Evolutionary conservation across 2,329 filamentous ascomycete genomes (phyloP).

Genomic region (Penicillium thymicola): DNA sequence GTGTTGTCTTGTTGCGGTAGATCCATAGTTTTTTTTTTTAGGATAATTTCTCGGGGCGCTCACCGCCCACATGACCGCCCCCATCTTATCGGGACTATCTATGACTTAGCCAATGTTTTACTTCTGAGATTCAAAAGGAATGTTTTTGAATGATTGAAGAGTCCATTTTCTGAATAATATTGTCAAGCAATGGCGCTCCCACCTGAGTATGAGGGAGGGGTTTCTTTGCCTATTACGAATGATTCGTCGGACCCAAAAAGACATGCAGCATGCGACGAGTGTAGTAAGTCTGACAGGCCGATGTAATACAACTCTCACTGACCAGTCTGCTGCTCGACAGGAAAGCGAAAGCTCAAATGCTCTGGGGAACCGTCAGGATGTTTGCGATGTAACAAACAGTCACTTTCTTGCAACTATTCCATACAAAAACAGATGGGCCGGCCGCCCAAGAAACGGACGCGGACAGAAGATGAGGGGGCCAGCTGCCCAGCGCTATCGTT

Average conservation of each 20-base stretch:
- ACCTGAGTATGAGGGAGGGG: not conserved
- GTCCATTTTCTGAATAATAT: not conserved
- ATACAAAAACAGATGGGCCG: constrained; percentile 49
- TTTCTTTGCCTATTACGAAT: not conserved
- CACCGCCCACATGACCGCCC: constrained; percentile 39
- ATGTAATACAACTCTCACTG: constrained; percentile 11
- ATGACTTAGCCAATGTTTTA: constrained; percentile 11
- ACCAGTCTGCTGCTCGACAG: constrained; percentile 25
- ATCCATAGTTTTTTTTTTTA: constrained; percentile 26
- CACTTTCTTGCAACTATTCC: constrained; percentile 45
- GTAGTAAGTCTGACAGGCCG: constrained; percentile 37
- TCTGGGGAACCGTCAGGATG: constrained; percentile 46
- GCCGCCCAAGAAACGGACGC: constrained; percentile 42
- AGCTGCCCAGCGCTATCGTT: constrained; percentile 13
- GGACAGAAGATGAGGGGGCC: constrained; percentile 28
- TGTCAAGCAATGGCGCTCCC: constrained; percentile 11
- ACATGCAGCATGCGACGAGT: constrained; percentile 50
- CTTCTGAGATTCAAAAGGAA: not conserved
- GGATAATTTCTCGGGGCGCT: constrained; percentile 20
- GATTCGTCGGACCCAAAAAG: constrained; percentile 33
- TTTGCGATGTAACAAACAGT: constrained; percentile 42
- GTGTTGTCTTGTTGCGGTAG: constrained; percentile 12
- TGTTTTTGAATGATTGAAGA: not conserved
- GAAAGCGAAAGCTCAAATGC: constrained; percentile 49
- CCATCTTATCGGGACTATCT: constrained; percentile 24